Percentiles rank a stretch among this genome's conserved stretches.
Evolutionary conservation across 2,329 filamentous ascomycete species (phyloP).

Genomic region (Colletotrichum sansevieriae): DNA sequence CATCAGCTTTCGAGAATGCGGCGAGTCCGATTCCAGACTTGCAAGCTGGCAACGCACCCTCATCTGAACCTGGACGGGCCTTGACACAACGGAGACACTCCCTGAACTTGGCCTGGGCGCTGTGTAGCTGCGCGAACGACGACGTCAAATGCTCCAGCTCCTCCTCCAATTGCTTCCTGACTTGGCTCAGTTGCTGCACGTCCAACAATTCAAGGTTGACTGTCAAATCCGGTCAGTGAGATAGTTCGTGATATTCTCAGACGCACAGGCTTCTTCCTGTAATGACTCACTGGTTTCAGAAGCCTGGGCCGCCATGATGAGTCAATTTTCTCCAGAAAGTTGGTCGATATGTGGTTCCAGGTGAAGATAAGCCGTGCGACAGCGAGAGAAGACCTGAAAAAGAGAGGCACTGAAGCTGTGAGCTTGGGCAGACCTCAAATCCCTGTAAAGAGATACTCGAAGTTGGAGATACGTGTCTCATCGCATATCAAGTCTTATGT

Average conservation of each 20-base stretch:
- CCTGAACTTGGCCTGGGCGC: constrained; percentile 90
- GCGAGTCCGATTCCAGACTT: neutral
- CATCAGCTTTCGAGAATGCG: constrained; percentile 5
- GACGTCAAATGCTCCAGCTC: constrained; percentile 94
- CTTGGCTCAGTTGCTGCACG: constrained; percentile 85
- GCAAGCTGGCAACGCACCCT: constrained; percentile 46
- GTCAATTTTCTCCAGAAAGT: neutral
- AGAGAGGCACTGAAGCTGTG: neutral
- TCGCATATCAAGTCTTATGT: neutral
- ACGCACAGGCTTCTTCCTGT: neutral
- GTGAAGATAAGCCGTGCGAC: neutral
- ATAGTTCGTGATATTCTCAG: neutral
- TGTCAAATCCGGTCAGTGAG: constrained; percentile 45
- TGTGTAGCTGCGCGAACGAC: constrained; percentile 90
- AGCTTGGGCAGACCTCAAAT: neutral
- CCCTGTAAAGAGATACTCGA: neutral
- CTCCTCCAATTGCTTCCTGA: constrained; percentile 96
- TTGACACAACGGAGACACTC: constrained; percentile 88
- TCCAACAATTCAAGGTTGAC: constrained; percentile 81
- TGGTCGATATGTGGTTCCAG: too few species aligned
- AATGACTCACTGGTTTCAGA: constrained; percentile 35
- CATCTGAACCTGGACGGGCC: constrained; percentile 50
- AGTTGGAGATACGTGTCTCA: constrained; percentile 2
- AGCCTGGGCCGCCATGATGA: constrained; percentile 36
- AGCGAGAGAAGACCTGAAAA: neutral